Evolutionary conservation across 192 early-diverging fungal genomes (phyloP), one percentile per base, ranked within the genome.

Genomic region (Coemansia sp.): DNA sequence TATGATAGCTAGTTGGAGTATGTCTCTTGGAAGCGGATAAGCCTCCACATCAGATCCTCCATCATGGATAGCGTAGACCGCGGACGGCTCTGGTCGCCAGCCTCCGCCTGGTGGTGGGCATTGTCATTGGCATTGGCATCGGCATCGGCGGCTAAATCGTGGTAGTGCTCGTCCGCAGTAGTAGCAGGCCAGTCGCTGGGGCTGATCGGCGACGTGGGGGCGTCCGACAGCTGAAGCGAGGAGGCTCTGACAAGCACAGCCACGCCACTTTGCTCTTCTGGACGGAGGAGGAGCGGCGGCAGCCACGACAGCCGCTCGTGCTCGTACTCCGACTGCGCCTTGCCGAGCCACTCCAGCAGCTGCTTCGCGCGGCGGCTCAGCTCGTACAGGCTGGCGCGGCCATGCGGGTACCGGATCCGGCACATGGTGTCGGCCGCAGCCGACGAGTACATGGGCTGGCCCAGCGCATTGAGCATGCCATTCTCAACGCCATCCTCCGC

Each of bases 271-370:
- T 39, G 40, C 20, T 51, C 51, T 22, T 5, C 59, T 4, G 38
- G 27, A 22, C 60, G 41, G 57, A 57, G 35, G 15, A 6, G n/a
- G 25, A 25, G 61, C 17, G 68, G 65, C n/a, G 15, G 24, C 32
- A 65, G 20, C 74, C 69, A 73, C 6, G 60, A 15, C n/a, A 42
- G 20, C 14, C 68, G 66, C 64, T 82, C 79, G n/a, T 71, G 79
- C 53, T 77, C 75, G 29, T 77, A 82, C 60, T 82, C 79, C 6
- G 75, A 57, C 46, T 82, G 79, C 3, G 71, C 71, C 46, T 77
- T 82, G 39, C 79, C 79, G 64, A 82, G 67, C 79, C 79, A 82
- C 43, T 82, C 79, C 14, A 82, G 68, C 43, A 82, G 57, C 74
- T 82, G 74, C 74, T 82, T 82, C 0, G 79, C 79, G 31, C 79